Percentiles rank a stretch among this genome's conserved stretches.
Conservation (phyloP, 306 rosid genomes). For the Urtica urens region DNA sequence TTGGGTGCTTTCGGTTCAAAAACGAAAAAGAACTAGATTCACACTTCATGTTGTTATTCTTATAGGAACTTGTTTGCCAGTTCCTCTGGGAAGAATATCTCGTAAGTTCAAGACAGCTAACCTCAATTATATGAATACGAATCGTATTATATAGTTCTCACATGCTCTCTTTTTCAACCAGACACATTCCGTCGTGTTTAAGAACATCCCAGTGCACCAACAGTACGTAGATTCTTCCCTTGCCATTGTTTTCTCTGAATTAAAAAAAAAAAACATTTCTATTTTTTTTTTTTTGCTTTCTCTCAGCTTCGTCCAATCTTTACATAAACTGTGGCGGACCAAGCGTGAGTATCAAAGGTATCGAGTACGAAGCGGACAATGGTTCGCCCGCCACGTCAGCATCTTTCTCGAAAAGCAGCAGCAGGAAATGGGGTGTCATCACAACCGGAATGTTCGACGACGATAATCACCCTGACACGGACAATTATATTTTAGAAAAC, state of each 20-base stretch:
- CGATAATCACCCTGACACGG: not conserved
- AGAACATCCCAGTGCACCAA: no score
- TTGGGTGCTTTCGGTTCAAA: not conserved
- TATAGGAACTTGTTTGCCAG: slow-evolving; percentile 51
- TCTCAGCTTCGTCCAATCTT: slow-evolving; percentile 31
- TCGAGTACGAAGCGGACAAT: slow-evolving; percentile 30
- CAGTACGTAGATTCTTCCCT: no score
- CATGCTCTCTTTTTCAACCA: not conserved
- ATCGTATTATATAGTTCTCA: not conserved
- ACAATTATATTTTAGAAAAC: slow-evolving; percentile 15
- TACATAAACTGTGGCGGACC: slow-evolving; percentile 55
- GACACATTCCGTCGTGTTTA: no score
- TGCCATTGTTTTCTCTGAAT: no score
- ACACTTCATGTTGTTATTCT: slow-evolving; percentile 1
- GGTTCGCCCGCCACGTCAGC: slow-evolving; percentile 19
- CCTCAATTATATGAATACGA: no score
- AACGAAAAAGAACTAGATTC: no score
- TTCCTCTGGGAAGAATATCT: slow-evolving; percentile 27
- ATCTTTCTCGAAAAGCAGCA: slow-evolving; percentile 4
- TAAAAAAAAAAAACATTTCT: no score
- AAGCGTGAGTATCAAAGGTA: slow-evolving; percentile 3
- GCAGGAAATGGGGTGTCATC: slow-evolving; percentile 41
- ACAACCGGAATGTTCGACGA: slow-evolving; percentile 38
- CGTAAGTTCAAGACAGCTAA: slow-evolving; percentile 42
- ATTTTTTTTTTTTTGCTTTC: slow-evolving; percentile 1